These are phyloP conservation scores for Warburgia ugandensis DNA, from an alignment of 164 flowering plant genomes.

Conservation along the genomic window DNA sequence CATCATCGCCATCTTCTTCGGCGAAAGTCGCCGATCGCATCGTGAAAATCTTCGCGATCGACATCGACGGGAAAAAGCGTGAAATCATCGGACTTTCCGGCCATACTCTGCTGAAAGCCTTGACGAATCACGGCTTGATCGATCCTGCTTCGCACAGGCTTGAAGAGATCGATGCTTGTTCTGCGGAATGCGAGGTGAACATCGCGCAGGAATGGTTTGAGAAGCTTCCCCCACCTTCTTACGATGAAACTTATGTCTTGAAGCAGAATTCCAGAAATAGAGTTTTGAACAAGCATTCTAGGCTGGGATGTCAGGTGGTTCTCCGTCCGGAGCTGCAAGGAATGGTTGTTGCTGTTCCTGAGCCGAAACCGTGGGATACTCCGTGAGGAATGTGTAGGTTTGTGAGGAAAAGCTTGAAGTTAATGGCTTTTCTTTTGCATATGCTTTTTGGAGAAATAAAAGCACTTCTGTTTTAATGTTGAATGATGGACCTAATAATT, in stretches of 20 bases:
- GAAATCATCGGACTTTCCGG: constrained; percentile 74
- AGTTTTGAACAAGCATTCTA: constrained; percentile 71
- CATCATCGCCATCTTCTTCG: constrained; percentile 28
- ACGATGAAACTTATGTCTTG: constrained; percentile 82
- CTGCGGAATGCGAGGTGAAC: constrained; percentile 93
- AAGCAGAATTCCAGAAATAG: constrained; percentile 49
- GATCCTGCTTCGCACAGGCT: constrained; percentile 90
- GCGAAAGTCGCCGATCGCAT: constrained; percentile 82
- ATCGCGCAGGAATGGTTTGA: constrained; percentile 94
- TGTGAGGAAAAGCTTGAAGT: too few species aligned
- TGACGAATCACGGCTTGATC: constrained; percentile 59
- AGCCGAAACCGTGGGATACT: constrained; percentile 90
- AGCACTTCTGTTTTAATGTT: too few species aligned
- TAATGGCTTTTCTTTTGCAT: too few species aligned
- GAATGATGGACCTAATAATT: too few species aligned
- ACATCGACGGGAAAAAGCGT: constrained; percentile 60
- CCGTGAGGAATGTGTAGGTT: too few species aligned
- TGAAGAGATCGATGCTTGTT: constrained; percentile 96
- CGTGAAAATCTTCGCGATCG: constrained; percentile 79
- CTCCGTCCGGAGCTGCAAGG: constrained; percentile 67
- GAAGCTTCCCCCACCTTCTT: constrained; percentile 60
- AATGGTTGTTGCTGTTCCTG: constrained; percentile 97
- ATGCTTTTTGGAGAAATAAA: too few species aligned
- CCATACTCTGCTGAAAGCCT: constrained; percentile 73
- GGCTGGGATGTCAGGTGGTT: constrained; percentile 92